A percentile compares a stretch with the other conserved stretches of the same genome.
phyloP scores from a whole-genome alignment of 208 protist species.

The Leishmania tarentolae region DNA sequence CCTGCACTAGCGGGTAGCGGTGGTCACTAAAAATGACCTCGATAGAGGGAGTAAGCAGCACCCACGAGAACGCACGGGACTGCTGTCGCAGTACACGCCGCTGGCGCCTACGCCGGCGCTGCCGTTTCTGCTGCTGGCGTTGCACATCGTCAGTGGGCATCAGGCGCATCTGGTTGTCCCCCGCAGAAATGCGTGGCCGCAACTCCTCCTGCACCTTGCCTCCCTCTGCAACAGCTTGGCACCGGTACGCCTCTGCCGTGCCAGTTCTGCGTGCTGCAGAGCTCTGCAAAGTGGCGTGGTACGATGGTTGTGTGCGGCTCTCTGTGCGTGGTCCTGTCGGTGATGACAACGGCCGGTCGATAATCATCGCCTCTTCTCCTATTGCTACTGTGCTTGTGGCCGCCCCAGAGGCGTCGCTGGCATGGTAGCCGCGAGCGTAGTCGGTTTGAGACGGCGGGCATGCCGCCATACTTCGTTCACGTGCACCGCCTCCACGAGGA shows the following conservation, averaged over 20 bases:
- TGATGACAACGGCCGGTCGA: background rate
- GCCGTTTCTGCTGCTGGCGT: slow-evolving; percentile 1
- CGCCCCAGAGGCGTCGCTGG: background rate
- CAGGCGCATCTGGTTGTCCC: background rate
- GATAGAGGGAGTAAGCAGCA: slow-evolving; percentile 40
- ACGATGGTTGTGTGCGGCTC: background rate
- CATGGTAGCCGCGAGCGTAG: background rate
- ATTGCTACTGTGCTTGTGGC: background rate
- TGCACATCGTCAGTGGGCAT: background rate
- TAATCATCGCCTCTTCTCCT: background rate
- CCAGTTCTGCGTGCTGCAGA: background rate
- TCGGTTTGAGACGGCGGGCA: background rate
- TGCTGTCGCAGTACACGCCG: slow-evolving; percentile 2
- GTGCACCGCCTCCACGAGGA: background rate
- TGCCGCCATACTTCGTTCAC: background rate
- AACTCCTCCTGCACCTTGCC: background rate
- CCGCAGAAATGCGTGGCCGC: background rate
- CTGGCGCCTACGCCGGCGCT: background rate
- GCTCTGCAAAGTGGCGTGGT: background rate
- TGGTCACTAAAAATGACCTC: slow-evolving; percentile 66
- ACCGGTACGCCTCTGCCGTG: background rate
- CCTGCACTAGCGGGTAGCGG: slow-evolving; percentile 64
- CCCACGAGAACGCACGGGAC: slow-evolving; percentile 32
- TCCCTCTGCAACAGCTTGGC: background rate
- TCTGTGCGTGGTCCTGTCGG: background rate